Evolutionary conservation across 2,329 filamentous ascomycete species (phyloP), one percentile per base, ranked within the genome.

Genomic region (Sporothrix mexicana): DNA sequence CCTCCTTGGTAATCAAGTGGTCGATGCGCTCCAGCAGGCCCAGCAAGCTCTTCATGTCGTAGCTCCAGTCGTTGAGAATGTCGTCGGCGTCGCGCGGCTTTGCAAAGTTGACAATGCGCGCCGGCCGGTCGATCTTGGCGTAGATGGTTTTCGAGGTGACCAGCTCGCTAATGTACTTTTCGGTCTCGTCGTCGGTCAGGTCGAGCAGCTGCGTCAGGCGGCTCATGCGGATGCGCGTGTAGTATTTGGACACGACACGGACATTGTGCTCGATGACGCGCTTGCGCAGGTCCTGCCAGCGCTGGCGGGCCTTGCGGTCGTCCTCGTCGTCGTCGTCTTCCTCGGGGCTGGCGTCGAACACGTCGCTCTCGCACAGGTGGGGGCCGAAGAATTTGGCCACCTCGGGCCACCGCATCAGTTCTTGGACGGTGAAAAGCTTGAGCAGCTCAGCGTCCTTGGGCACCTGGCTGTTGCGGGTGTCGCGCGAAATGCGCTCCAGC

Each of bases 201-300:
- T 99, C 96, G 72, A 99, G 90, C 43, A 99, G 89, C 82, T 96
- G 88, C 8, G 94, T 97, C 74, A 99, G 86, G 47, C 96, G 93
- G 76, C 91, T 90, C 88, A 98, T 96, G 81, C 94, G 92, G 80
- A 99, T 97, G 78, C 96, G 93, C 25, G 96, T 99, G 85, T 99
- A 99, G 87, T 99, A 99, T 84, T 97, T 97, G 78, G 96, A 96
- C 51, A 99, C 90, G 1, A 99, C 96, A 70, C 96, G 93, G 70
- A 99, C 95, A 77, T 99, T 99, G 85, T 99, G 96, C 85, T 99
- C 96, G 78, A 99, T 99, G 75, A 99, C 96, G 70, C 96, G 94
- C 88, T 98, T 98, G 79, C 96, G 93, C 76, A 99, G 86, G 80
- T 98, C 96, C 80, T 96, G 88, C 94, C 95, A 99, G 81, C 96